phyloP scores from a whole-genome alignment of 2,329 filamentous ascomycete genomes.

The Alternaria novae-zelandiae region DNA sequence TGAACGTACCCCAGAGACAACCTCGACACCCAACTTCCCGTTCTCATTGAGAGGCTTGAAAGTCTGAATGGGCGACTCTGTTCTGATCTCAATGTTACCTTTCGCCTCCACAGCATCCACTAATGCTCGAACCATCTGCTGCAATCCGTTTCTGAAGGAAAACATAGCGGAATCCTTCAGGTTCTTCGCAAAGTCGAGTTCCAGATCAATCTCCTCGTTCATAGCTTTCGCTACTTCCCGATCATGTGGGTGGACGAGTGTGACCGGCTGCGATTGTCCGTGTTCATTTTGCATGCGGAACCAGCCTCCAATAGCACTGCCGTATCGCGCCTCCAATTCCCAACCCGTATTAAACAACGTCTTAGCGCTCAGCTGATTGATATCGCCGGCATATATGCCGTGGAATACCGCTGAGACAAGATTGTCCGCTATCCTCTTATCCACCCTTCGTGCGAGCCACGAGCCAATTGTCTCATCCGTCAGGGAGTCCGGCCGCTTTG shows the following conservation, averaged over 20 bases:
- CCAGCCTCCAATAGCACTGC: conserved; percentile 34
- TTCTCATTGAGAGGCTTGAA: conserved; percentile 20
- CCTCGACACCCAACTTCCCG: conserved; percentile 23
- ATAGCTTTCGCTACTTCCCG: conserved; percentile 30
- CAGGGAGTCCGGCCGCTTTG: conserved; percentile 44
- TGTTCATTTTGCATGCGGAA: conserved; percentile 25
- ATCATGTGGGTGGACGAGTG: conserved; percentile 31
- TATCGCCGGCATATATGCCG: conserved; percentile 91
- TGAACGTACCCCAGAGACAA: conserved; percentile 33
- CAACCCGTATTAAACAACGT: conserved; percentile 62
- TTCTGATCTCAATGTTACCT: conserved; percentile 50
- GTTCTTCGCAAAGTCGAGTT: conserved; percentile 39
- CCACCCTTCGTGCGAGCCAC: conserved; percentile 65
- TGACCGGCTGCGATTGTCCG: not conserved
- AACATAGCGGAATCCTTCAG: conserved; percentile 49
- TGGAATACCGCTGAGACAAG: conserved; percentile 77
- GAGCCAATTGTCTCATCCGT: conserved; percentile 74
- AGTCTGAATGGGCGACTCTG: conserved; percentile 36
- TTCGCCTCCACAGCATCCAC: conserved; percentile 45
- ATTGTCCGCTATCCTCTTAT: conserved; percentile 69
- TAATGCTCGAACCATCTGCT: conserved; percentile 48
- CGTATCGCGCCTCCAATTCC: conserved; percentile 56
- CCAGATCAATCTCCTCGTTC: conserved; percentile 45
- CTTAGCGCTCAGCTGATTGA: conserved; percentile 77
- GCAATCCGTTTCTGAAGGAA: conserved; percentile 54